Percentiles rank a stretch among this genome's conserved stretches.
These are phyloP conservation scores for Komagataella kurtzmanii DNA, from an alignment of 805 yeast species.

Conservation along the genomic window DNA sequence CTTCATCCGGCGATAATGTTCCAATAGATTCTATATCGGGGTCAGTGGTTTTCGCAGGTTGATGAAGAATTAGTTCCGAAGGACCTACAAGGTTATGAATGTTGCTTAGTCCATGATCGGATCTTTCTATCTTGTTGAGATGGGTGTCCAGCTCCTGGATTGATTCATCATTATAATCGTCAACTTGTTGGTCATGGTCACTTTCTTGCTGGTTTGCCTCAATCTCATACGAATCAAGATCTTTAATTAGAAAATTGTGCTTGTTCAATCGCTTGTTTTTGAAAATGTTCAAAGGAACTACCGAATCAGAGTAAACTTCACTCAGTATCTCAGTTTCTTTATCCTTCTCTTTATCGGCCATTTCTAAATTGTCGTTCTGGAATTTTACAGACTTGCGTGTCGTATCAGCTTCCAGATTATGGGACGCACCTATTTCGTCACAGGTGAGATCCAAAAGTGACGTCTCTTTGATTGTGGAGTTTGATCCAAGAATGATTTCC, in stretches of 20 bases:
- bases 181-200: neutral
- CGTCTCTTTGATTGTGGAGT: slow-evolving; percentile 13
- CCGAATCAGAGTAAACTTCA: slow-evolving; percentile 1
- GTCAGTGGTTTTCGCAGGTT: neutral
- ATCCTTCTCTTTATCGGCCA: slow-evolving; percentile 8
- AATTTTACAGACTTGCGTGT: slow-evolving; percentile 10
- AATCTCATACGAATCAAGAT: slow-evolving; percentile 16
- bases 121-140: neutral
- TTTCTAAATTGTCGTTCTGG: neutral
- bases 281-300: neutral
- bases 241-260: slow-evolving; percentile 17
- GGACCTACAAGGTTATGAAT: neutral
- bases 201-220: neutral
- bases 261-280: slow-evolving; percentile 12
- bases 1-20: neutral
- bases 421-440: slow-evolving; percentile 5
- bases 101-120: neutral
- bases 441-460: slow-evolving; percentile 15
- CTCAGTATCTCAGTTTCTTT: slow-evolving; percentile 3
- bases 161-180: neutral
- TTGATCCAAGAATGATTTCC: slow-evolving; percentile 4
- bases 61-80: neutral
- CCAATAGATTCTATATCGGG: neutral
- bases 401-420: slow-evolving; percentile 2
- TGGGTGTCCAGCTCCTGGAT: neutral